These are phyloP conservation scores for Huntiella abstrusa DNA, from an alignment of 2,329 filamentous ascomycete genomes.

Conservation along the genomic window DNA sequence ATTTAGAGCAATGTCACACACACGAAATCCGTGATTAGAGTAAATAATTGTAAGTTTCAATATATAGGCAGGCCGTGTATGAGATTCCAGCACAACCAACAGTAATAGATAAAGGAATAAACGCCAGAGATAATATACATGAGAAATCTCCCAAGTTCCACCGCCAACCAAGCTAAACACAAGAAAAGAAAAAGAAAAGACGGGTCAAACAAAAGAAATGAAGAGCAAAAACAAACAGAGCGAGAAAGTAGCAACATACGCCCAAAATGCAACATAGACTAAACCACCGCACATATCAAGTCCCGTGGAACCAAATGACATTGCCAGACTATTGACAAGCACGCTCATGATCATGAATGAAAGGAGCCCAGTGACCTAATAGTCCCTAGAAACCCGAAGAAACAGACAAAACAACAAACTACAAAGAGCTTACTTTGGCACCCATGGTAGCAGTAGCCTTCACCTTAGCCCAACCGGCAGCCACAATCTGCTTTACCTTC, in stretches of 20 bases:
- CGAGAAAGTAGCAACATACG: no score
- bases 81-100: no score
- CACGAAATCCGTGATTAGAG: no score
- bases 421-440: slow-evolving; percentile 94
- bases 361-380: no score
- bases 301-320: no score
- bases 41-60: no score
- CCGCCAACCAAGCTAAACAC: not conserved
- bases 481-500: slow-evolving; percentile 48
- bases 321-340: no score
- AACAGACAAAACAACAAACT: slow-evolving; percentile 10
- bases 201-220: not conserved
- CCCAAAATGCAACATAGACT: no score
- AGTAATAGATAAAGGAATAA: not conserved
- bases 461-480: slow-evolving; percentile 61
- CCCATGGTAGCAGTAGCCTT: slow-evolving; percentile 83
- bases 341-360: no score
- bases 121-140: not conserved
- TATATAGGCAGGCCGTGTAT: no score
- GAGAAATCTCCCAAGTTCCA: no score
- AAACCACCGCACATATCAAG: no score
- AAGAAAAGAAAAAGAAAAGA: not conserved
- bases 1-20: not conserved
- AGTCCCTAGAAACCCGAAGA: not conserved
- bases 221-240: not conserved